phyloP scores from a whole-genome alignment of 2,329 filamentous ascomycete species.

The Cryoendolithus antarcticus region DNA sequence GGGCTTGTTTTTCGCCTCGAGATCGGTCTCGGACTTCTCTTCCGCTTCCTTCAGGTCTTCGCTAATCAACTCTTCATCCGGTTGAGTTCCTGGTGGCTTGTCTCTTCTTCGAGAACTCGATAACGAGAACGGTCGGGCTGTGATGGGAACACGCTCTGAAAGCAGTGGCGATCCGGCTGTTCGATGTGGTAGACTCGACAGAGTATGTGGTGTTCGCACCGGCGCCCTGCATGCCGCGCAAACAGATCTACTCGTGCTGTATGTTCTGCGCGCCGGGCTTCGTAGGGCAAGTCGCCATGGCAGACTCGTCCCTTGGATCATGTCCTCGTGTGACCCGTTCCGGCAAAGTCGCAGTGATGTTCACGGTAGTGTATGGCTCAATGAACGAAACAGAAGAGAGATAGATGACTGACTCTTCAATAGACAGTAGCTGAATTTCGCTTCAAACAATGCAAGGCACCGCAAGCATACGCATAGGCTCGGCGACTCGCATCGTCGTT shows the following conservation, averaged over 20 bases:
- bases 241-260: constrained; percentile 13
- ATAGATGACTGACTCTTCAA: too few species aligned
- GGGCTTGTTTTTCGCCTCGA: constrained; percentile 35
- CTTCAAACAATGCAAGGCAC: too few species aligned
- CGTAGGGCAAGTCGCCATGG: constrained; percentile 49
- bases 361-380: too few species aligned
- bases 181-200: constrained; percentile 12
- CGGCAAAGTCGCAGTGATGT: too few species aligned
- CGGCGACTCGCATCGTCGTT: too few species aligned
- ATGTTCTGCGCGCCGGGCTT: constrained; percentile 18
- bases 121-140: constrained; percentile 27
- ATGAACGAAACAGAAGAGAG: too few species aligned
- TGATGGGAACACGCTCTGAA: constrained; percentile 2
- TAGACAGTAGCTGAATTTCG: too few species aligned
- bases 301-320: constrained; percentile 53
- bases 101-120: constrained; percentile 41
- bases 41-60: constrained; percentile 30
- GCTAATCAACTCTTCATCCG: constrained; percentile 31
- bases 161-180: constrained; percentile 5
- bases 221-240: constrained; percentile 17
- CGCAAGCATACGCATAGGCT: too few species aligned
- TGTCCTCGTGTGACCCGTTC: constrained; percentile 26
- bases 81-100: constrained; percentile 37
- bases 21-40: constrained; percentile 22
- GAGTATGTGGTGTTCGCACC: constrained; percentile 9